phyloP scores from a whole-genome alignment of 2,329 filamentous ascomycete genomes.

The Coniochaeta hoffmannii region DNA sequence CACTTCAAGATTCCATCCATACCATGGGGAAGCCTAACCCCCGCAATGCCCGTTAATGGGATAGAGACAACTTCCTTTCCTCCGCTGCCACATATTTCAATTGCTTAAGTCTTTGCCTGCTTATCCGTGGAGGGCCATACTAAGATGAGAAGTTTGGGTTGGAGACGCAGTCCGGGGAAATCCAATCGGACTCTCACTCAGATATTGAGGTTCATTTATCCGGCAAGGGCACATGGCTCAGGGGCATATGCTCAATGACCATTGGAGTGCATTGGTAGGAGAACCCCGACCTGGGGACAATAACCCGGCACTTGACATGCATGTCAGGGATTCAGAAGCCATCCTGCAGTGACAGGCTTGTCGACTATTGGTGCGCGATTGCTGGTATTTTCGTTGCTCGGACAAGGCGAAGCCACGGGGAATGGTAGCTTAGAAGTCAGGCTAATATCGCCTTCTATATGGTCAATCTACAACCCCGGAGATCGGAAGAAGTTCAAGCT shows the following conservation, averaged over 20 bases:
- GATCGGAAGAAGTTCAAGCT: not conserved
- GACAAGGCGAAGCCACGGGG: not conserved
- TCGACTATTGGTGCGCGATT: not conserved
- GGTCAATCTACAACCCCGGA: not conserved
- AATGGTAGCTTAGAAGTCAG: not conserved
- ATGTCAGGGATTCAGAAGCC: not conserved
- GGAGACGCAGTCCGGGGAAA: constrained; percentile 7
- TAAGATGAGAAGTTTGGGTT: not conserved
- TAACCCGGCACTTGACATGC: constrained; percentile 2
- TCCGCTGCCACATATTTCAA: constrained; percentile 4
- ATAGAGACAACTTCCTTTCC: constrained; percentile 7
- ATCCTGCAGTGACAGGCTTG: not conserved
- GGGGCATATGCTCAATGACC: not conserved
- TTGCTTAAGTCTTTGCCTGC: not conserved
- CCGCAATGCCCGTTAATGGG: not conserved
- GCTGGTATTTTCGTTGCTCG: no score
- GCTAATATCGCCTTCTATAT: not conserved
- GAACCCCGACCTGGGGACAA: not conserved
- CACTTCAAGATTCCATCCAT: not conserved
- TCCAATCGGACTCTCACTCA: not conserved
- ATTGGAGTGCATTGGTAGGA: not conserved
- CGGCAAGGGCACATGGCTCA: not conserved
- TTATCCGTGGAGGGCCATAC: not conserved
- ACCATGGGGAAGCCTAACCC: not conserved
- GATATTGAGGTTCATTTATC: constrained; percentile 5